phyloP scores from a whole-genome alignment of 306 rosid species.

The Dalbergia oliveri region DNA sequence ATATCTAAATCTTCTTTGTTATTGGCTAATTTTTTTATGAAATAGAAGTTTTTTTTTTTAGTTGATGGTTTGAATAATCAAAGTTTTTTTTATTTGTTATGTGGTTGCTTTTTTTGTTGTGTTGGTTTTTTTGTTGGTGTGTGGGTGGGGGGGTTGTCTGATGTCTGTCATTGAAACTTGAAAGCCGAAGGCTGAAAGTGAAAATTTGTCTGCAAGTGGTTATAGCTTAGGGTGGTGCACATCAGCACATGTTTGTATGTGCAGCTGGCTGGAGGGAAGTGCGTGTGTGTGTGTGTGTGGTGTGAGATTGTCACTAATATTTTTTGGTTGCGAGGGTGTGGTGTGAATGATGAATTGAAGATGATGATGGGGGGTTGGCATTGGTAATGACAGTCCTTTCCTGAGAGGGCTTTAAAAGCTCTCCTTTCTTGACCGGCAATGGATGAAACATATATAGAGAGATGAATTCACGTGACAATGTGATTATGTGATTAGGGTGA shows the following conservation, averaged over 20 bases:
- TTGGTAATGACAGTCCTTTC: background rate
- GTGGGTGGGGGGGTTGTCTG: background rate
- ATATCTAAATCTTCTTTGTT: background rate
- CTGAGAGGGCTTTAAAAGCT: background rate
- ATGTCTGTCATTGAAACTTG: background rate
- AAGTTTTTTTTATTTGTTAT: too few relatives aligned
- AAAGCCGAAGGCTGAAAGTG: constrained; percentile 48
- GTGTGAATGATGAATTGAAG: background rate
- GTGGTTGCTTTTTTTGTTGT: background rate
- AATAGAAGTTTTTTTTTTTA: background rate
- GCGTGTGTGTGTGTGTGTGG: background rate
- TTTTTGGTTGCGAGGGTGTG: background rate
- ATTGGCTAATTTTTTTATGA: background rate
- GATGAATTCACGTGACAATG: constrained; percentile 30
- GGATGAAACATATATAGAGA: background rate
- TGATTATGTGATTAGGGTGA: background rate
- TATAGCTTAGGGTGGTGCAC: background rate
- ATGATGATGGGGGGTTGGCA: background rate
- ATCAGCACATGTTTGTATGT: too few relatives aligned
- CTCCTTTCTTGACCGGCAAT: background rate
- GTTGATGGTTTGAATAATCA: background rate
- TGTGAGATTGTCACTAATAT: background rate
- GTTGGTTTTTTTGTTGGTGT: too few relatives aligned
- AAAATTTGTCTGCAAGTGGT: constrained; percentile 44
- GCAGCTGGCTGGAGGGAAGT: background rate